Percentiles rank a stretch among this genome's conserved stretches.
Evolutionary conservation across 208 protist species (phyloP).

Genomic region (Leishmania mexicana): DNA sequence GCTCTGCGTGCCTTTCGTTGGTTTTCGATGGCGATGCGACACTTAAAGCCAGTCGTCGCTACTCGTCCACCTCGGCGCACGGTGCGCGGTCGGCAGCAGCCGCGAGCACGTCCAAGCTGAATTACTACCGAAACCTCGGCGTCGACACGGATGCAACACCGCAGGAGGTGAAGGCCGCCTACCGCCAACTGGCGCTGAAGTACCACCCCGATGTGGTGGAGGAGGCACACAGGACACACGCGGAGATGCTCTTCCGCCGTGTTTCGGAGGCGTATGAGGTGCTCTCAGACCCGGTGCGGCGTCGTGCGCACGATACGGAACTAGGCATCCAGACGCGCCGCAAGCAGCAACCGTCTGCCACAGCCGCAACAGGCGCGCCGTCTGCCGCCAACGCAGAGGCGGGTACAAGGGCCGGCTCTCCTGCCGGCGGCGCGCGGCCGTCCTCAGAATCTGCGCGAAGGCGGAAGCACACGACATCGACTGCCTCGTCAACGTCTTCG

Average conservation of each 20-base stretch:
- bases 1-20: not conserved
- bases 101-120: conserved; percentile 24
- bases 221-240: conserved; percentile 53
- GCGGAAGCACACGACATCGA: conserved; percentile 8
- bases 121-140: conserved; percentile 69
- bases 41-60: conserved; percentile 14
- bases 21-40: not conserved
- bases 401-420: not conserved
- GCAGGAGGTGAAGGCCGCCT: conserved; percentile 90
- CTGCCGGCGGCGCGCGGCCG: conserved; percentile 2
- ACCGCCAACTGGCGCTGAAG: conserved; percentile 73
- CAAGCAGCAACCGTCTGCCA: conserved; percentile 20
- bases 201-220: conserved; percentile 87
- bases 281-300: conserved; percentile 92
- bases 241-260: conserved; percentile 77
- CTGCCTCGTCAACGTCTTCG: not conserved
- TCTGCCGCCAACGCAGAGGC: not conserved
- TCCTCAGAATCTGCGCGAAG: not conserved
- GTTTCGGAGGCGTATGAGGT: conserved; percentile 97
- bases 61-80: conserved; percentile 16
- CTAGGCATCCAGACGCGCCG: conserved; percentile 50
- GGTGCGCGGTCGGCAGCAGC: conserved; percentile 15
- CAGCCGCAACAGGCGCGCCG: not conserved
- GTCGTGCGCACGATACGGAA: conserved; percentile 92
- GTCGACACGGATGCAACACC: conserved; percentile 67